Conservation (phyloP, 345 rosid species). For the Ceriops tagal region DNA sequence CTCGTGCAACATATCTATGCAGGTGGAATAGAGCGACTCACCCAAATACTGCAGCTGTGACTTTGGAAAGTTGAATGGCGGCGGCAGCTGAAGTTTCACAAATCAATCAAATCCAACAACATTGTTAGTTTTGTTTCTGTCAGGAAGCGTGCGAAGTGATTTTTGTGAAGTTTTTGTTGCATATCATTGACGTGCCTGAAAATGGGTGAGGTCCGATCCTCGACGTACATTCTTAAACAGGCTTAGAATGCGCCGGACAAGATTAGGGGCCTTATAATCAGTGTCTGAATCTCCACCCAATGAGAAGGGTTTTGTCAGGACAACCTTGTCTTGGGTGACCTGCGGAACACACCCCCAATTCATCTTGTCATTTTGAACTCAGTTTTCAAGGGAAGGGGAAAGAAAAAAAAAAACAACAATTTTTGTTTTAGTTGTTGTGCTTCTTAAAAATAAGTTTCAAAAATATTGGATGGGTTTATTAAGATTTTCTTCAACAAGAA, state of each 20-base stretch:
- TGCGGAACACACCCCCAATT: background rate
- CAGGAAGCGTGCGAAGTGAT: background rate
- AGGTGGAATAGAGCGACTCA: constrained; percentile 50
- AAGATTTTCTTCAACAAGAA: too few species aligned
- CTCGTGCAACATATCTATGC: constrained; percentile 41
- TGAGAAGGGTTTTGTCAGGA: constrained; percentile 44
- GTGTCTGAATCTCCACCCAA: constrained; percentile 37
- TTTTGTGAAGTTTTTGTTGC: background rate
- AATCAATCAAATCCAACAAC: background rate
- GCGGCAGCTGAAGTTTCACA: constrained; percentile 51
- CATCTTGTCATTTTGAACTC: background rate
- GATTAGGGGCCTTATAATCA: constrained; percentile 46
- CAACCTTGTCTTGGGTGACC: constrained; percentile 14
- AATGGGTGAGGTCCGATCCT: constrained; percentile 57
- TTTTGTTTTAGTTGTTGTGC: too few species aligned
- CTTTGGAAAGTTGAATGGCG: constrained; percentile 72
- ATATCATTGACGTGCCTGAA: constrained; percentile 38
- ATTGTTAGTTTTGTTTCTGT: background rate
- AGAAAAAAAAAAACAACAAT: too few species aligned
- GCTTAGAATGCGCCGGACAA: constrained; percentile 44
- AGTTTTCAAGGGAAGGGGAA: background rate
- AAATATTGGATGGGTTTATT: too few species aligned
- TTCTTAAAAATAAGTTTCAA: too few species aligned
- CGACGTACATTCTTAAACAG: constrained; percentile 51
- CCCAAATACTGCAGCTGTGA: constrained; percentile 78